Evolutionary conservation across 345 rosid genomes (phyloP).

Genomic region (Rhodamnia rubescens): DNA sequence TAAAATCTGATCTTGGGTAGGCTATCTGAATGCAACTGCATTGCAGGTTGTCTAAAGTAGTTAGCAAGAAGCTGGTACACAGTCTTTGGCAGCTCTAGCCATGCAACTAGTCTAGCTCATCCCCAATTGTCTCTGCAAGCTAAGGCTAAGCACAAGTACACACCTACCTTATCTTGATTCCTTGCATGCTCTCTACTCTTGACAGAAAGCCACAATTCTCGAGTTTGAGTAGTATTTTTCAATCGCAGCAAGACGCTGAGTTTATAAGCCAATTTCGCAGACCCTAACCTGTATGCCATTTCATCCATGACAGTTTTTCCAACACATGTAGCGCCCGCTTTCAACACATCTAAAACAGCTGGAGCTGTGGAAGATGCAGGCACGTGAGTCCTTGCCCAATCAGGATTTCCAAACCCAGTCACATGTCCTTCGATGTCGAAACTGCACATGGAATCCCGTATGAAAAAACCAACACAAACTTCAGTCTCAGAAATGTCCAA

Average conservation of each 20-base stretch:
- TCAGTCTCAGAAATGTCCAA: not conserved
- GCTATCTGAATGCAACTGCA: not conserved
- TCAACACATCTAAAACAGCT: constrained; percentile 47
- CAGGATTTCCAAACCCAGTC: constrained; percentile 90
- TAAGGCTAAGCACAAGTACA: not conserved
- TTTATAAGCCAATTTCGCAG: not conserved
- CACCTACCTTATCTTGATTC: not conserved
- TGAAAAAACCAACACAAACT: not conserved
- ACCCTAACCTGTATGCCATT: constrained; percentile 77
- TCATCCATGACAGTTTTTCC: constrained; percentile 87
- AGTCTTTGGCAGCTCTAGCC: not conserved
- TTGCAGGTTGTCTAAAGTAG: not conserved
- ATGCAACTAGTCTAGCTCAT: not conserved
- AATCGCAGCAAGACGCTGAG: not conserved
- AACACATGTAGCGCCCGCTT: constrained; percentile 57
- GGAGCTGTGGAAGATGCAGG: constrained; percentile 67
- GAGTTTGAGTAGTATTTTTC: not conserved
- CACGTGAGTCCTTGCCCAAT: constrained; percentile 79
- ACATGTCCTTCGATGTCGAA: constrained; percentile 75
- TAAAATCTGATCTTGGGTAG: not conserved
- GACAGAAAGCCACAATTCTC: not conserved
- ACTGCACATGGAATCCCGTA: constrained; percentile 19
- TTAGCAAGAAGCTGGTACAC: not conserved
- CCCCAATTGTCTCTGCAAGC: not conserved
- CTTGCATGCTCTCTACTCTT: not conserved